Base-by-base conservation (phyloP, 2,329 filamentous ascomycete genomes). In the Penicillium capsulatum region DNA sequence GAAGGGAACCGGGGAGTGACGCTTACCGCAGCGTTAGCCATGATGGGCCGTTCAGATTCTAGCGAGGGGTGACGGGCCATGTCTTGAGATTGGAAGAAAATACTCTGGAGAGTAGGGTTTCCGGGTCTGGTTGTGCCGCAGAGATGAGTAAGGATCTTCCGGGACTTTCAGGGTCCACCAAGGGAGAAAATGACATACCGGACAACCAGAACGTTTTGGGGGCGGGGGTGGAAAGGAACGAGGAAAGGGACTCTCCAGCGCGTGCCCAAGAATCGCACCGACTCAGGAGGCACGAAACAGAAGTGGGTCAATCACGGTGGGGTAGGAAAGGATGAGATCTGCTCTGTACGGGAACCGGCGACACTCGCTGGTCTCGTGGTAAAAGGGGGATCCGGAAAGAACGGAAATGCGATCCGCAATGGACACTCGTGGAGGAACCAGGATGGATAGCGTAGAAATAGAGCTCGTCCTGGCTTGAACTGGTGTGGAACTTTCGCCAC, bases 21-120 rank as follows among this genome's bases (percentile, higher is more conserved):
- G 47, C 59, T 46, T 69, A 77, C 74, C 44, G 70, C n/a, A n/a
- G n/a, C 74, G 31, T 70, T 69, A 31, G 72, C 66, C 71, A 77
- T 75, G 45, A 77, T 77, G 34, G 74, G 74, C 38, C 74, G 64
- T 51, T 74, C 70, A 27, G 74, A 77, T 37, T 77, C 74, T 9
- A 76, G 59, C 37, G 73, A 77, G 20, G 56, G 53, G 34, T 65
- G 64, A 46, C 65, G 61, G 36, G 63, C 56, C 64, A 67, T 66
- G 20, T 39, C 38, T 33, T 17, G 27, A n/a, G n/a, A 10, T 22
- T 22, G 19, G 9, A 5, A 22, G 19, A 22, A 22, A 22, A 9
- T 22, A 5, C 19, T 22, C 19, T 24, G 28, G 29, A 43, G 35
- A 38, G 29, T 22, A 28, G 14, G 14, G 27, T 28, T 40, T 36